Conservation (phyloP, 2,329 filamentous ascomycete species). For the Phaeosphaeriaceae sp. region DNA sequence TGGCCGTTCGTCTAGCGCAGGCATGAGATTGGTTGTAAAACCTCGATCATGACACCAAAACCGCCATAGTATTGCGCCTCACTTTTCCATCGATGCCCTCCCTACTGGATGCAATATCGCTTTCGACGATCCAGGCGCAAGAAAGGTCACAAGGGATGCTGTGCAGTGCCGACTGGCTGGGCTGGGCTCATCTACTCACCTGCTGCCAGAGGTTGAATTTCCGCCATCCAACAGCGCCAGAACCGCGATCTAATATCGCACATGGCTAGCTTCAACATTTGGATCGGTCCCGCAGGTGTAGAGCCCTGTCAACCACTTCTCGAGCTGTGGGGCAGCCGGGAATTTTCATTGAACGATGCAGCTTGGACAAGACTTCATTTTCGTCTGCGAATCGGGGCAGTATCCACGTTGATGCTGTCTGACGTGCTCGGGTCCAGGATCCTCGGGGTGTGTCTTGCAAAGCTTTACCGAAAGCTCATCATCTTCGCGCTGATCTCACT, state of each 20-base stretch:
- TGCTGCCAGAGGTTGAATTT: background rate
- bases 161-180: slow-evolving; percentile 11
- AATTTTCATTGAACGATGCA: background rate
- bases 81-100: slow-evolving; percentile 25
- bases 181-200: slow-evolving; percentile 1
- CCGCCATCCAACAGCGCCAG: background rate
- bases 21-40: slow-evolving; percentile 34
- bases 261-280: background rate
- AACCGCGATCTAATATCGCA: background rate
- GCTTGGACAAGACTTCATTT: background rate
- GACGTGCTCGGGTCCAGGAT: background rate
- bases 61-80: slow-evolving; percentile 33
- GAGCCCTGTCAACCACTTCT: background rate
- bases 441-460: background rate
- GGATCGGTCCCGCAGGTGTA: background rate
- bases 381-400: background rate
- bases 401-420: background rate
- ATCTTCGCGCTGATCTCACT: background rate
- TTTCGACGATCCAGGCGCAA: slow-evolving; percentile 11
- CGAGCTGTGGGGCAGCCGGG: background rate
- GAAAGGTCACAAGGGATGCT: background rate
- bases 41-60: slow-evolving; percentile 27
- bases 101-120: slow-evolving; percentile 34
- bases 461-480: background rate
- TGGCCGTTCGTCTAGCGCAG: slow-evolving; percentile 38